phyloP scores from a whole-genome alignment of 106 monocot species.

The Dendrobium chrysotoxum region DNA sequence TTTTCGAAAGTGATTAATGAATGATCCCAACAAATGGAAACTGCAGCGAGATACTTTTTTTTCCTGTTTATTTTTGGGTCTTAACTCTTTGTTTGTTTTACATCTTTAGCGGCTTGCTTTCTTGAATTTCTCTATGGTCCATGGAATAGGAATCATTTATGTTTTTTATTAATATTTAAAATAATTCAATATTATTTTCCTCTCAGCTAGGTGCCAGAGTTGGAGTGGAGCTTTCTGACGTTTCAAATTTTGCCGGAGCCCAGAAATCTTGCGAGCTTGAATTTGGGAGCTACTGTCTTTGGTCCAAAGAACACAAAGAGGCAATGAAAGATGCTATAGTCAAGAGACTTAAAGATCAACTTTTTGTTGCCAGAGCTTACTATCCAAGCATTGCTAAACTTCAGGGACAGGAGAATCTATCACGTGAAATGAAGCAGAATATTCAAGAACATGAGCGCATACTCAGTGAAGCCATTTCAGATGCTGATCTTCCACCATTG shows the following conservation, averaged over 20 bases:
- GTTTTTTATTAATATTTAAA: too few species aligned
- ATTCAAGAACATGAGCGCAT: constrained; percentile 76
- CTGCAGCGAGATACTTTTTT: too few species aligned
- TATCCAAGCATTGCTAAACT: constrained; percentile 70
- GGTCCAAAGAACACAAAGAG: constrained; percentile 40
- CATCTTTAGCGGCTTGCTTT: too few species aligned
- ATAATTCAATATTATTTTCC: background rate
- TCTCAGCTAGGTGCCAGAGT: constrained; percentile 9
- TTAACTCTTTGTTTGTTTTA: too few species aligned
- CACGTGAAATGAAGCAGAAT: constrained; percentile 50
- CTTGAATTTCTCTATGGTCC: too few species aligned
- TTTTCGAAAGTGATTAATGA: too few species aligned
- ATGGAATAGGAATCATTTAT: too few species aligned
- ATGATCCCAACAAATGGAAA: too few species aligned
- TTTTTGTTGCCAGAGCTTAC: constrained; percentile 57
- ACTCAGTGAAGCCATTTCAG: constrained; percentile 61
- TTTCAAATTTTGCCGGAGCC: constrained; percentile 19
- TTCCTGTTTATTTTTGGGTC: too few species aligned
- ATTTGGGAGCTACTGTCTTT: constrained; percentile 66
- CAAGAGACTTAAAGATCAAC: constrained; percentile 51
- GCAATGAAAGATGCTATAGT: constrained; percentile 36
- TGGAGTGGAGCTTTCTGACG: background rate
- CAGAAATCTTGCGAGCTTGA: constrained; percentile 37
- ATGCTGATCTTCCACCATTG: constrained; percentile 51
- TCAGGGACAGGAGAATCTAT: constrained; percentile 34